phyloP scores from a whole-genome alignment of 768 basidiomycete genomes.

The Pleurotus sapidus region DNA sequence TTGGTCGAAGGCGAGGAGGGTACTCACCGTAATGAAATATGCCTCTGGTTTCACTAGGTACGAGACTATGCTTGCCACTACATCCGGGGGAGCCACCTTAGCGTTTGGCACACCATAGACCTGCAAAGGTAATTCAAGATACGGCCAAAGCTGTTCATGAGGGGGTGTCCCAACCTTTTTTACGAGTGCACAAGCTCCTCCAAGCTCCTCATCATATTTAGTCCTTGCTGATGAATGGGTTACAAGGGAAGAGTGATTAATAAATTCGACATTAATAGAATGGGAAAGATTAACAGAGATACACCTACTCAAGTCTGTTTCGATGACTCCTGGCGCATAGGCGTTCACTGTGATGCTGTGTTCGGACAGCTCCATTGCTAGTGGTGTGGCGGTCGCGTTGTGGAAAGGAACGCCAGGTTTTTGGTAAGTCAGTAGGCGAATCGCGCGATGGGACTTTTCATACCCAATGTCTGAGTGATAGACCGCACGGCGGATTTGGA shows the following conservation, averaged over 20 bases:
- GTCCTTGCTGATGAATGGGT: background rate
- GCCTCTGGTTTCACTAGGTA: conserved; percentile 34
- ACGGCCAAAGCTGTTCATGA: background rate
- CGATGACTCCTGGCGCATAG: conserved; percentile 33
- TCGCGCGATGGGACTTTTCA: background rate
- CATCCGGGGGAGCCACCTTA: conserved; percentile 22
- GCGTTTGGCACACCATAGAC: conserved; percentile 11
- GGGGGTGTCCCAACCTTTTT: background rate
- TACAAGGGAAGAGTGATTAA: background rate
- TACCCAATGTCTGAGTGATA: conserved; percentile 34
- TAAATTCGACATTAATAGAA: background rate
- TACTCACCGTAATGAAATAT: conserved; percentile 27
- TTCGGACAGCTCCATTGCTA: conserved; percentile 27
- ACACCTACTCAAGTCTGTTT: conserved; percentile 25
- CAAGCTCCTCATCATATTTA: background rate
- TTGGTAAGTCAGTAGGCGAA: no score
- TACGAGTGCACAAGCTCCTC: background rate
- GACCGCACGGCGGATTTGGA: conserved; percentile 38
- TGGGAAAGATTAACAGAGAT: background rate
- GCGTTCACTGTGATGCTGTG: conserved; percentile 36
- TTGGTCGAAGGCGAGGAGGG: background rate
- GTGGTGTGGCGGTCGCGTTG: background rate
- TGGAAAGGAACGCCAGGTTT: no score
- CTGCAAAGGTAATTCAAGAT: background rate
- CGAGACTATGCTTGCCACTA: conserved; percentile 33